Evolutionary conservation across 768 basidiomycete species (phyloP), one percentile per base, ranked within the genome.

Genomic region (Panellus pusillus): DNA sequence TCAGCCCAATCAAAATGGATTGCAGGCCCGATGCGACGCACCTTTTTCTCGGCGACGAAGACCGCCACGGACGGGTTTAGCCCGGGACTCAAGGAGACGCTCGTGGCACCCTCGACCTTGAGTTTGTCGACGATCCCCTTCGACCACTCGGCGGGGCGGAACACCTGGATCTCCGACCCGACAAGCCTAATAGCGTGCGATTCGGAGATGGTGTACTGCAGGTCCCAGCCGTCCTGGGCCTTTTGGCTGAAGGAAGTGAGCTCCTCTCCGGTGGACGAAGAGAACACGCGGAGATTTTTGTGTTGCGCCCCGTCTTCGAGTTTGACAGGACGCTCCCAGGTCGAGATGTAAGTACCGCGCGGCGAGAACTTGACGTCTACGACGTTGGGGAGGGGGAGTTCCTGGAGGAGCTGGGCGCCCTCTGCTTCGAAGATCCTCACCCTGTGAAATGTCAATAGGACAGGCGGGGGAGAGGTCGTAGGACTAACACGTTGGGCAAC

Each of bases 1-100:
- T 40, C 20, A 7, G 50, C 20, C 37, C 15, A 27, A 19, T 57
- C 32, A 7, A 35, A 12, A 46, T 49, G 19, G 37, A 28, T 19
- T n/a, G n/a, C 32, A n/a, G 20, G 19, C 24, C 24, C 47, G 3
- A 27, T 7, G 7, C 7, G 6, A 66, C 77, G 31, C 54, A 83
- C 89, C 79, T 97, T 97, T 78, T 93, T 93, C 79, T 98, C 96
- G 0, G 85, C 89, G 36, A 95, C 77, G 67, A 98, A 99, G 11
- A 96, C 81, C 4, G 95, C 96, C n/a, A 99, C 68, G 8, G 84
- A 87, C 8, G 92, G 89, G 70, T 93, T 92, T 63, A 87, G 71
- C 8, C 93, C 93, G 9, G 91, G 91, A 62, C 91, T 91, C 56
- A 95, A 74, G 4, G 82, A 76, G 41, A 92, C 77, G 62, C 76